Conservation (phyloP, 1,139 yeast species). For the Candida sanyaensis region DNA sequence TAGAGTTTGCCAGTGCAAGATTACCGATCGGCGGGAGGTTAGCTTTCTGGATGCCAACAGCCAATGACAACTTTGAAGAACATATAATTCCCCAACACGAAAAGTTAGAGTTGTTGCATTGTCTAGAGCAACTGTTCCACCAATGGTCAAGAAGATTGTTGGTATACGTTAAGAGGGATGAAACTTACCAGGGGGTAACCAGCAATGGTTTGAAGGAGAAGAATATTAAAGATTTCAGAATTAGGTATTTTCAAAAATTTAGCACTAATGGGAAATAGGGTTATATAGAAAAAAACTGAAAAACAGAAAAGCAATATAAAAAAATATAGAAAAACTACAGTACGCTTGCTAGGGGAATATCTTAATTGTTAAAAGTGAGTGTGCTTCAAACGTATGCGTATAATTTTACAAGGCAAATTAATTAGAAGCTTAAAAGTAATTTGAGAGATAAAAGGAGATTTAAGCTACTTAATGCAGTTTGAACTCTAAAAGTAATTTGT, state of each 20-base stretch:
- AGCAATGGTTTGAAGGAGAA: constrained; percentile 44
- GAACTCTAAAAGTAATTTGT: too few relatives aligned
- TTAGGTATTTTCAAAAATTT: constrained; percentile 76
- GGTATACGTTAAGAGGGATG: constrained; percentile 73
- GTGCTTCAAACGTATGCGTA: too few relatives aligned
- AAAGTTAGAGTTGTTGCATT: constrained; percentile 66
- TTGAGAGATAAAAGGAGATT: too few relatives aligned
- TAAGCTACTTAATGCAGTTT: too few relatives aligned
- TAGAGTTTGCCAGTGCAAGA: constrained; percentile 70
- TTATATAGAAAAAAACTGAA: neutral
- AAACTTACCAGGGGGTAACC: constrained; percentile 57
- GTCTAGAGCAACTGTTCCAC: constrained; percentile 84
- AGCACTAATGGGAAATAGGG: constrained; percentile 30
- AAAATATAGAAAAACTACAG: too few relatives aligned
- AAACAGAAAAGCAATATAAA: neutral
- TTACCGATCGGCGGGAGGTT: constrained; percentile 76
- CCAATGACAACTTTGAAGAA: constrained; percentile 80
- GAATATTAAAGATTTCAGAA: constrained; percentile 65
- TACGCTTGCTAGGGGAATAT: neutral
- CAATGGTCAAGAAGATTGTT: constrained; percentile 89
- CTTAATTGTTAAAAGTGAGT: neutral
- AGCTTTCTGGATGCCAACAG: constrained; percentile 98
- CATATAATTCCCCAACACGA: constrained; percentile 80
- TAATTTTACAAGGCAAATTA: too few relatives aligned
- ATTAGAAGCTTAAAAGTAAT: too few relatives aligned